Evolutionary conservation across 176 grass and related monocot genomes (phyloP).

Genomic region (Elymus sibiricus): DNA sequence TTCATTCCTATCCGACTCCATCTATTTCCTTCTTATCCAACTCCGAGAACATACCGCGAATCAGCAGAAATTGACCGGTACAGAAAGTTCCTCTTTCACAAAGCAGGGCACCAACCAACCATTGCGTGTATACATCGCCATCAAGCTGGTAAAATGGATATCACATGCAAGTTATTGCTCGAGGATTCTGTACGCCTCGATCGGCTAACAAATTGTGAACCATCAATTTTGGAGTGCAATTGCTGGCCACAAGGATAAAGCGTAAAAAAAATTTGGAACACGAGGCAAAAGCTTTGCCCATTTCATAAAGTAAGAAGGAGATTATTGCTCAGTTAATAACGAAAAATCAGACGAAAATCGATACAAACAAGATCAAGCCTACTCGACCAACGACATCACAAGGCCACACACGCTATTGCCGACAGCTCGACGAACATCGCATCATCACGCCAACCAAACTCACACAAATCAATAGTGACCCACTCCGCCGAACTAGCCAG

Average conservation of each 20-base stretch:
- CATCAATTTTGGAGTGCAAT: background rate
- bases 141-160: background rate
- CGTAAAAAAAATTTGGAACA: too few species aligned
- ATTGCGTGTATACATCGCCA: slow-evolving; percentile 1
- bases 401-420: too few species aligned
- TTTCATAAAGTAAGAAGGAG: too few species aligned
- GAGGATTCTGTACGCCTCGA: background rate
- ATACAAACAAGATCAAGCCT: too few species aligned
- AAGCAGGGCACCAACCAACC: slow-evolving; percentile 10
- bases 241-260: slow-evolving; percentile 14
- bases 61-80: background rate
- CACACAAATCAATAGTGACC: too few species aligned
- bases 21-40: slow-evolving; percentile 17
- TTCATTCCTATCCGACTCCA: slow-evolving; percentile 8
- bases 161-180: background rate
- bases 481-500: too few species aligned
- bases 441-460: too few species aligned
- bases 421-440: too few species aligned
- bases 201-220: background rate
- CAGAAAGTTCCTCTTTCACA: background rate
- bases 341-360: too few species aligned
- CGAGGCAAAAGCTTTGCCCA: too few species aligned
- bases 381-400: too few species aligned
- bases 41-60: background rate
- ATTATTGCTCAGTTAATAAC: too few species aligned